phyloP scores from a whole-genome alignment of 768 basidiomycete species.

The Suillus sp. region DNA sequence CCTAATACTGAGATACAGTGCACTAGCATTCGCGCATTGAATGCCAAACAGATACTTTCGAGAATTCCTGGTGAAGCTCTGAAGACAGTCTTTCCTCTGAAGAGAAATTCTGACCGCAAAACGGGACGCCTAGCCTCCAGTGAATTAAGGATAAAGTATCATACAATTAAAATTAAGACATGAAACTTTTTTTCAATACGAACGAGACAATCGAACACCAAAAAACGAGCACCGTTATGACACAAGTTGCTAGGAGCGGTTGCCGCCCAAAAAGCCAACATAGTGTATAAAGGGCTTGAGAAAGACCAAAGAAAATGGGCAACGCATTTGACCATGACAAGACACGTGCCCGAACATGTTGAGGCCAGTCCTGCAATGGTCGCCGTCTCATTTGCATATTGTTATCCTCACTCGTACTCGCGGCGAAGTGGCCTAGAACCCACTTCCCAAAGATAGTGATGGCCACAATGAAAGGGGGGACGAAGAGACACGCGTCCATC shows the following conservation, averaged over 20 bases:
- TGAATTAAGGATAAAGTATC: neutral
- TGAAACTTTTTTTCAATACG: neutral
- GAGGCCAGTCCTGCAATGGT: neutral
- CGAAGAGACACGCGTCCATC: slow-evolving; percentile 4
- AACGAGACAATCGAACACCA: neutral
- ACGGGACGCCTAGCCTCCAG: neutral
- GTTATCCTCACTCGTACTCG: neutral
- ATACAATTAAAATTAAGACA: neutral
- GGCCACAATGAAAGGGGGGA: neutral
- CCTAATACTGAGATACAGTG: neutral
- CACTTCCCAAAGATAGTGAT: neutral
- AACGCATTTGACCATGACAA: neutral
- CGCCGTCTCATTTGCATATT: neutral
- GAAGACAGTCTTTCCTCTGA: neutral
- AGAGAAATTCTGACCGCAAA: neutral
- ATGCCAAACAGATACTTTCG: neutral
- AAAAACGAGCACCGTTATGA: neutral
- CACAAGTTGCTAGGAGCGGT: neutral
- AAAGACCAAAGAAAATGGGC: neutral
- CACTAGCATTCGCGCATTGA: neutral
- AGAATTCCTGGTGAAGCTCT: neutral
- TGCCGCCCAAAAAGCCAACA: neutral
- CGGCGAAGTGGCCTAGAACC: neutral
- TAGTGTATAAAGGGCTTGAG: neutral
- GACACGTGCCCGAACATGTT: neutral